Base-by-base conservation (phyloP, 352 stramenopile genomes). In the Phytophthora meadii region DNA sequence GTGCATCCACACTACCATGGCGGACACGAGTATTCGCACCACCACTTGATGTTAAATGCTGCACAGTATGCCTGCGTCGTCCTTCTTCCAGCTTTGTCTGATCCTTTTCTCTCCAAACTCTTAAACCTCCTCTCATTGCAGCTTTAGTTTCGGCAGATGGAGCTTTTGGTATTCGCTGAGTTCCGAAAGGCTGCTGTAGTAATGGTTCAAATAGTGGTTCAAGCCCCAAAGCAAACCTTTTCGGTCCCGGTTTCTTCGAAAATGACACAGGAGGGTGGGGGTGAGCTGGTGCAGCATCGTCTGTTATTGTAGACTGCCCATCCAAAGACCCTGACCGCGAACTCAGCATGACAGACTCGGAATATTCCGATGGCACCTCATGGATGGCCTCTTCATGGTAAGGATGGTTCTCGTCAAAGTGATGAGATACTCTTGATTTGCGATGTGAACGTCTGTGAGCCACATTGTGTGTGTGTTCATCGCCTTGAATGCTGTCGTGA, bases 171-270 rank as follows among this genome's bases (percentile, higher is more conserved):
- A 92, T 58, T 15, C 83, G 75, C 45, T 94, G 86, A 0, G 82
- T 92, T 28, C 86, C 86, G 27, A 90, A 84, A 0, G 82, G 71
- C 1, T 76, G 72, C 10, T 92, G 82, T 15, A 94, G 49, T 7
- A 94, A 67, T 34, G 86, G 84, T 47, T 94, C 86, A 51, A 90
- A 94, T 11, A 94, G 53, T 15, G 86, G 84, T 59, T 94, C 86
- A 55, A 94, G 84, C 2, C 65, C 84, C 40, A 90, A 73, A 10
- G 65, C 72, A 65, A 77, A 90, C 39, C 80, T 86, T 30, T 60
- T 76, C 4, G 76, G 73, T 2, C 60, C 60, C 30, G 32, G 34
- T 19, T 64, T 72, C 41, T 60, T 69, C 10, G 56, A 54, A 10
- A 57, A 54, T 5, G 47, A 48, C 24, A 76, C 55, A 42, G 53